Evolutionary conservation across 352 stramenopile species (phyloP), one percentile per base, ranked within the genome.

Genomic region (Bremia lactucae): DNA sequence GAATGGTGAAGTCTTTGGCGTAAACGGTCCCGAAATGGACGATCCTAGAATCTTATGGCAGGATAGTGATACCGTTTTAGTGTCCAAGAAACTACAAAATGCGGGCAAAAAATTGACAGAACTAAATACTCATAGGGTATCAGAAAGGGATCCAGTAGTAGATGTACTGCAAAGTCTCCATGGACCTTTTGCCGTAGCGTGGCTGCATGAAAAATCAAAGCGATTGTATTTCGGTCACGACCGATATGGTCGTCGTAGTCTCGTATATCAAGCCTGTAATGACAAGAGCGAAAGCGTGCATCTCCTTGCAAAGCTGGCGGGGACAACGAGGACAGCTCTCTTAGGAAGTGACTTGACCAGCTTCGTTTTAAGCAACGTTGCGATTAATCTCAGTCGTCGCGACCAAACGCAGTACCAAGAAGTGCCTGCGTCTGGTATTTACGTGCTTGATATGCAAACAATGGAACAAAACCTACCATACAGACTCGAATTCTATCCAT

Each of bases 1-100:
- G 91, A 98, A 98, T 65, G 93, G 89, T 36, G 91, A 98, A 74
- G 72, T 95, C 10, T 74, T 96, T 74, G 68, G 56, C 39, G 46
- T 45, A 26, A 52, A 52, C 24, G 33, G 21, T 23, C n/a, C 53
- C 59, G 11, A 46, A 34, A 29, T 43, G 7, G 20, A 57, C 8
- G 42, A 58, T 9, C 25, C 42, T 2, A 14, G 24, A 2, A 20
- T 31, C 6, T 23, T 59, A 13, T 36, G 59, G 33, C 51, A 59
- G 9, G 46, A 49, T 9, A 74, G 55, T 51, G 62, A 87, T 40
- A 83, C 66, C 13, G 23, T 52, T 29, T 72, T 71, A 16, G 42
- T 88, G 23, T 66, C 63, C 7, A 35, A 77, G 10, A 54, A 65
- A 19, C 62, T 87, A 34, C 49, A 51, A 33, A 20, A 14, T 7